Percentiles rank a stretch among this genome's conserved stretches.
These are phyloP conservation scores for Fraxinus dipetala DNA, from an alignment of 305 asterid species.

Conservation along the genomic window DNA sequence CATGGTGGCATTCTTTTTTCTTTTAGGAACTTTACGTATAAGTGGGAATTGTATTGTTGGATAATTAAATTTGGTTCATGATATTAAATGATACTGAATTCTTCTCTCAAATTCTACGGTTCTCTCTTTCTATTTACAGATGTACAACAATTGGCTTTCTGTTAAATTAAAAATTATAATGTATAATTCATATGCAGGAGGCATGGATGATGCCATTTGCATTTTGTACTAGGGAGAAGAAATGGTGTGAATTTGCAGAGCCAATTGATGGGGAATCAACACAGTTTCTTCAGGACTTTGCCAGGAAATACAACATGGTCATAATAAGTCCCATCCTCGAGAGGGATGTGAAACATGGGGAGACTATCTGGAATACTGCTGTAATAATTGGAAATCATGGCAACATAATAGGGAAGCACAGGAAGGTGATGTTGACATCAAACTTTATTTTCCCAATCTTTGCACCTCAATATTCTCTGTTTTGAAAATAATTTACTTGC, in stretches of 20 bases:
- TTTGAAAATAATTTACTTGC: constrained; percentile 27
- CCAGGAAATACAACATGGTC: constrained; percentile 79
- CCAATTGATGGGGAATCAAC: constrained; percentile 85
- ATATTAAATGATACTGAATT: not conserved
- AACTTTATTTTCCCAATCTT: not conserved
- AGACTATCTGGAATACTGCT: constrained; percentile 82
- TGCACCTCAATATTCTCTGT: not conserved
- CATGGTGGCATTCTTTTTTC: not conserved
- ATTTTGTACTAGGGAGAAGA: constrained; percentile 94
- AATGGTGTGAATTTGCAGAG: constrained; percentile 96
- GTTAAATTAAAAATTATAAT: not conserved
- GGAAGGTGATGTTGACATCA: constrained; percentile 59
- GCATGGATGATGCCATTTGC: constrained; percentile 99
- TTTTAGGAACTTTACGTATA: not conserved
- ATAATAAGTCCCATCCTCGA: constrained; percentile 85
- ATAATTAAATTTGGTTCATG: not conserved
- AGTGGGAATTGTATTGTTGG: not conserved
- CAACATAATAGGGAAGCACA: constrained; percentile 83
- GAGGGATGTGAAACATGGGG: constrained; percentile 90
- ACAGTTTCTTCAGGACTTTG: constrained; percentile 72
- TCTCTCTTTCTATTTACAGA: not conserved
- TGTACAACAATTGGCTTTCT: not conserved
- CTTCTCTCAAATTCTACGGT: not conserved
- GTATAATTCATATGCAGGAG: constrained; percentile 46
- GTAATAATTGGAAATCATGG: constrained; percentile 88